These are phyloP conservation scores for Cenchrus purpureus DNA, from an alignment of 176 grass and related monocot species.

Conservation along the genomic window DNA sequence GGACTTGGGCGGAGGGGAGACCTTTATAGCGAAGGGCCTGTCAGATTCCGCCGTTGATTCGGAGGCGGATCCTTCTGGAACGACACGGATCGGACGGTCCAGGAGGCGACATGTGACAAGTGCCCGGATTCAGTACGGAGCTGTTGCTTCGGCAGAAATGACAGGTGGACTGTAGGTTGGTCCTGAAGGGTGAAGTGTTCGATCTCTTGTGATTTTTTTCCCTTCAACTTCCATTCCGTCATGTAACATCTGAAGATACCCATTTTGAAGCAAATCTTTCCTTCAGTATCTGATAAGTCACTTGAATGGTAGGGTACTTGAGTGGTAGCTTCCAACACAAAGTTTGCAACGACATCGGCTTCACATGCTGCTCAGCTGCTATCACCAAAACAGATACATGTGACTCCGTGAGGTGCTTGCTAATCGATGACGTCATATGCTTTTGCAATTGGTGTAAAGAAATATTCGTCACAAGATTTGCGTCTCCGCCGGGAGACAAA, in stretches of 20 bases:
- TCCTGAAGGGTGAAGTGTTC: background rate
- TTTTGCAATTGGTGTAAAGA: background rate
- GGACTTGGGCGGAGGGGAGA: background rate
- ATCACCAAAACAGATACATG: background rate
- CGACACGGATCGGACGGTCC: constrained; percentile 29
- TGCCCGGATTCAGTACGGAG: background rate
- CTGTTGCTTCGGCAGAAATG: background rate
- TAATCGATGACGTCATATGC: background rate
- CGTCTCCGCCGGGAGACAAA: background rate
- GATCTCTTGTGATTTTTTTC: too few relatives aligned
- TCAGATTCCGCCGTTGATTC: constrained; percentile 44
- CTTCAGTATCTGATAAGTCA: background rate
- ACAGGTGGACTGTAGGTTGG: background rate
- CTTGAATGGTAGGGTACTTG: background rate
- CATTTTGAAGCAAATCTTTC: background rate
- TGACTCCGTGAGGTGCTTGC: background rate
- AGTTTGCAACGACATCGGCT: constrained; percentile 1
- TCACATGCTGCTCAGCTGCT: background rate
- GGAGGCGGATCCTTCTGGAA: constrained; percentile 50
- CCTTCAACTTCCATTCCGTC: too few relatives aligned
- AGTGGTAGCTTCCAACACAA: background rate
- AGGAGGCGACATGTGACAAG: background rate
- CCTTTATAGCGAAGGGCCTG: constrained; percentile 34
- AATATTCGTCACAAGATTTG: background rate
- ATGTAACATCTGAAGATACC: background rate